Evolutionary conservation across 164 flowering plant genomes (phyloP).

Genomic region (Paratinospora sagittata): DNA sequence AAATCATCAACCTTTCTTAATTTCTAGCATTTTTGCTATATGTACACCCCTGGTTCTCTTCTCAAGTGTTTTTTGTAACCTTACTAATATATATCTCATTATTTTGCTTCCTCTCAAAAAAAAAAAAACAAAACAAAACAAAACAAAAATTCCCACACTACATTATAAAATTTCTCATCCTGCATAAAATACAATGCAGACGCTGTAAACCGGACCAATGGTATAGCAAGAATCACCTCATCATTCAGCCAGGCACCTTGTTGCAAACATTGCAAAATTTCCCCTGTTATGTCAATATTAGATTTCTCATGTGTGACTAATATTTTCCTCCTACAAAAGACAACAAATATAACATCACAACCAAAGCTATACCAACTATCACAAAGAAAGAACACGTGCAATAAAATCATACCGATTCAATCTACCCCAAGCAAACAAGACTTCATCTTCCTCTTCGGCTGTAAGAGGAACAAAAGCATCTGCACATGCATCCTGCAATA

Average conservation of each 20-base stretch:
- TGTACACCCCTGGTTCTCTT: too few species aligned
- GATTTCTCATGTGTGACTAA: conserved; percentile 69
- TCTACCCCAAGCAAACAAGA: conserved; percentile 46
- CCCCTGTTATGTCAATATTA: conserved; percentile 74
- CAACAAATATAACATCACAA: conserved; percentile 5
- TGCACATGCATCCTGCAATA: conserved; percentile 33
- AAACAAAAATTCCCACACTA: not conserved
- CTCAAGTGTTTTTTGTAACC: too few species aligned
- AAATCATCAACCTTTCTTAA: not conserved
- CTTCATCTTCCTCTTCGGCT: conserved; percentile 54
- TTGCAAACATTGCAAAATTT: conserved; percentile 58
- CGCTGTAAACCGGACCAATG: not conserved
- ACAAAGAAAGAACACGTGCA: not conserved
- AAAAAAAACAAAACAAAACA: not conserved
- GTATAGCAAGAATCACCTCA: conserved; percentile 50
- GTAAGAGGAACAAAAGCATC: conserved; percentile 66
- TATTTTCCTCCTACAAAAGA: conserved; percentile 42
- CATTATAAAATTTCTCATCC: not conserved
- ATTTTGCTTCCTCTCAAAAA: too few species aligned
- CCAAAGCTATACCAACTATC: not conserved
- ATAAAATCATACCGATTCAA: conserved; percentile 39
- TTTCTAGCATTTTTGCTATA: too few species aligned
- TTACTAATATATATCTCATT: too few species aligned
- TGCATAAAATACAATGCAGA: not conserved
- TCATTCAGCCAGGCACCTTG: conserved; percentile 92